Evolutionary conservation across 345 rosid genomes (phyloP), one percentile per base, ranked within the genome.

Genomic region (Eucalyptus erythrocorys): DNA sequence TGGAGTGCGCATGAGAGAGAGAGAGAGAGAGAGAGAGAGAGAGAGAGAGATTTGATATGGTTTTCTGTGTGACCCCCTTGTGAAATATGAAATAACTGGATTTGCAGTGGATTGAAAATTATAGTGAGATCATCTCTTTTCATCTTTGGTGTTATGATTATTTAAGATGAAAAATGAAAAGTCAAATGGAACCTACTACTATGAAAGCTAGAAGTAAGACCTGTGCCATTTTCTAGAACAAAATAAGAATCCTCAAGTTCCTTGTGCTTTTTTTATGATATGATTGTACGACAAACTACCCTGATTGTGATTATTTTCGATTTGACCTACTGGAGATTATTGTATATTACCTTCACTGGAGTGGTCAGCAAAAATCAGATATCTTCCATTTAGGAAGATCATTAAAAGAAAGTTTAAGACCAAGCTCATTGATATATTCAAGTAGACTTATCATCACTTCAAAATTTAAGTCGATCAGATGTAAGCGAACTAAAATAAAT

Each of bases 281-380:
- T 59, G 7, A 59, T 6, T 27, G 13, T 1, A 12, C 1, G 0
- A 59, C n/a, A 27, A 59, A 59, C 61, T 59, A 3, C n/a, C 66
- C 16, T 2, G 4, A 26, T 59, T 59, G 16, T 26, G 7, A 6
- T 12, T 12, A 0, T 59, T 0, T 27, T 59, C 66, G 3, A 3
- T 59, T 27, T 59, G 32, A 59, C 8, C 32, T 26, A 59, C 0
- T 13, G 30, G 7, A 59, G 32, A 59, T 27, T 26, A 0, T 27
- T 26, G 13, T 12, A 14, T 64, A 64, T 32, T 7, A n/a, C n/a
- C 76, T 4, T 32, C 34, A 64, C 7, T n/a, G 3, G 37, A 32
- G 32, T 11, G 37, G 37, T 15, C 0, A 12, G 17, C 19, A 64
- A 64, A 64, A 6, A 64, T n/a, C 19, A 8, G 5, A n/a, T 15